Conservation (phyloP, 2,329 filamentous ascomycete species). For the Calonectria ilicicola region DNA sequence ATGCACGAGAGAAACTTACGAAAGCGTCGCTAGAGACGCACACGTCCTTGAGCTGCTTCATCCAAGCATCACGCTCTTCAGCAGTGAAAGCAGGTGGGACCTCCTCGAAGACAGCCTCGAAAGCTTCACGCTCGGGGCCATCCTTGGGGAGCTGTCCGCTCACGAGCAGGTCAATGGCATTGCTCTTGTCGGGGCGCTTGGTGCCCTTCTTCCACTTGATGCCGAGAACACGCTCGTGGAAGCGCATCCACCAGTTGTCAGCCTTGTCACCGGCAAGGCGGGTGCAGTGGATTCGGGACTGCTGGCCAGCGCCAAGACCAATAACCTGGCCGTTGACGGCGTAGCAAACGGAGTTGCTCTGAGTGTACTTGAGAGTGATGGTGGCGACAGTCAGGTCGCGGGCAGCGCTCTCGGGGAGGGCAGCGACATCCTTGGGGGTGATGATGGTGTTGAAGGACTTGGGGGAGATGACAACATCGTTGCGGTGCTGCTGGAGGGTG, state of each 20-base stretch:
- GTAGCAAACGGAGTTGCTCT: conserved; percentile 99
- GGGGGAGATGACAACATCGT: conserved; percentile 88
- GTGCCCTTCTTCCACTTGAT: conserved; percentile 98
- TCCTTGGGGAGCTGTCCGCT: conserved; percentile 88
- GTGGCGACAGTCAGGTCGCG: conserved; percentile 95
- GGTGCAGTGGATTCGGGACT: conserved; percentile 98
- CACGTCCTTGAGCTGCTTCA: conserved; percentile 83
- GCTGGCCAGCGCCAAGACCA: conserved; percentile 94
- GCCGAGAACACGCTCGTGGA: conserved; percentile 87
- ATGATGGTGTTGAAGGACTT: conserved; percentile 88
- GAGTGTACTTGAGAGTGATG: conserved; percentile 97
- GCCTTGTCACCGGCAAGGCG: conserved; percentile 97
- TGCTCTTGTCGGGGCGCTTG: conserved; percentile 97
- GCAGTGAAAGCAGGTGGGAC: conserved; percentile 85
- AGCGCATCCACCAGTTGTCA: conserved; percentile 99
- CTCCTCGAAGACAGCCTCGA: conserved; percentile 90
- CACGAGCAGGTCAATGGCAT: conserved; percentile 95
- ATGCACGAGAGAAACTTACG: conserved; percentile 66
- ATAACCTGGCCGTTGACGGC: conserved; percentile 93
- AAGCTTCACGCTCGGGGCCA: conserved; percentile 86
- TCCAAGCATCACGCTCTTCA: conserved; percentile 88
- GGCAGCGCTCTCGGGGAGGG: conserved; percentile 83
- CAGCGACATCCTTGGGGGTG: conserved; percentile 81
- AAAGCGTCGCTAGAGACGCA: conserved; percentile 95
- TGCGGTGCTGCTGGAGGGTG: conserved; percentile 89